Base-by-base conservation (phyloP, 768 basidiomycete species). In the Phlebiopsis gigantea region DNA sequence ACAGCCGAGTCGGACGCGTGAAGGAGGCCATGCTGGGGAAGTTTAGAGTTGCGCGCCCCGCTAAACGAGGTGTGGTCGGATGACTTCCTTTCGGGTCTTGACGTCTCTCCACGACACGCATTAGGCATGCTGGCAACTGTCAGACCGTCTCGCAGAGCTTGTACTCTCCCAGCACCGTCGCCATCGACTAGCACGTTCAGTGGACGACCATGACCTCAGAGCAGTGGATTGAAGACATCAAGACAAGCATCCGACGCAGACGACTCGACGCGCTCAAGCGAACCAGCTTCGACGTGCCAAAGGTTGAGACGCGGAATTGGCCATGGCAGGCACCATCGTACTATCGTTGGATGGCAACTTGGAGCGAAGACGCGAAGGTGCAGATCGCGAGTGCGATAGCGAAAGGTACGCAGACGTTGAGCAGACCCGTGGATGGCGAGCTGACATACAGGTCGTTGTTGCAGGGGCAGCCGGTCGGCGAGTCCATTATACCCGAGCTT, bases 291-390 rank as follows among this genome's bases (percentile, higher is more conserved):
- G 7, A 12, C 2, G 30, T 12, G 1, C 6, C 12, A 17, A 10
- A 25, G 14, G 50, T 30, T 5, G n/a, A 51, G n/a, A 8, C 31
- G 30, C 21, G 28, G 28, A 48, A 29, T 12, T 29, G 30, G 22
- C 50, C 50, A 34, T 51, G 50, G 50, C 9, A 26, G 22, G 50
- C 22, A 25, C 54, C 55, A 8, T 59, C 58, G 9, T 59, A 59
- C 28, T 56, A 49, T 26, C 48, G 46, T 5, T 59, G 54, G 52
- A 59, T 59, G 58, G 47, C 42, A 25, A 49, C 47, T 8, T 59
- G 54, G 58, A 59, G 58, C 42, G 21, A 51, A 29, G 51, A 59
- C 22, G 54, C 54, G 3, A 19, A 56, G 31, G 28, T 19, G 12
- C 42, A 59, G 45, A 59, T 59, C 5, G n/a, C 21, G 19, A 39